Base-by-base conservation (phyloP, 345 rosid species). In the Arabis alpina region DNA sequence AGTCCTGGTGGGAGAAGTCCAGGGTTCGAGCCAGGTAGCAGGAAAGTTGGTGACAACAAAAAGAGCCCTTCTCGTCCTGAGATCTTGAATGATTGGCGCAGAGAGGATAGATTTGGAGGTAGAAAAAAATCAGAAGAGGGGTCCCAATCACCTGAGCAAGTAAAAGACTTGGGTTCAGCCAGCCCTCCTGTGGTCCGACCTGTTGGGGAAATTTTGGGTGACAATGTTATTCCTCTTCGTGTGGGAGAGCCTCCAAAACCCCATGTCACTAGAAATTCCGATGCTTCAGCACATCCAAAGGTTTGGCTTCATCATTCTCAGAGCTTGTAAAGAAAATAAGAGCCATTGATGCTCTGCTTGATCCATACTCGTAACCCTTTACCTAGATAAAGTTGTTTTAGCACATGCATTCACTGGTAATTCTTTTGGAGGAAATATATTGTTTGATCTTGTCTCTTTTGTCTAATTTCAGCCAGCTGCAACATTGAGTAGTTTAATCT, bases 151-250 rank as follows among this genome's bases (percentile, higher is more conserved):
- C 97, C 96, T 68, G 98, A 91, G 39, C 87, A 74, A 54, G 79
- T 67, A 12, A 83, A 85, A 76, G 95, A 87, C 76, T 8, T 80
- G 30, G 89, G 78, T 24, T 73, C 86, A 52, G 81, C 90, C 54
- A 88, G 93, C 54, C 93, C 96, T 64, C 98, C 98, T 45, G 71
- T 87, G 27, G 83, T 80, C 61, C 93, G 94, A 5, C 97, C 98
- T 16, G 93, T 93, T 48, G 85, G 94, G 66, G 97, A 90, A 83
- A 89, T 94, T 79, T 77, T 94, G 74, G 97, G 97, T 55, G 98
- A 94, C 68, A 88, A 79, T 73, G 77, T 94, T 62, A 47, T 87
- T 73, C 97, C 97, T 64, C 76, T 76, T 57, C 85, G 92, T 65
- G 81, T 94, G 61, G 80, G 74, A 56, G 98, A 91, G 80, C 98